Conservation (phyloP, 2,329 filamentous ascomycete species). For the Shiraia sp. region DNA sequence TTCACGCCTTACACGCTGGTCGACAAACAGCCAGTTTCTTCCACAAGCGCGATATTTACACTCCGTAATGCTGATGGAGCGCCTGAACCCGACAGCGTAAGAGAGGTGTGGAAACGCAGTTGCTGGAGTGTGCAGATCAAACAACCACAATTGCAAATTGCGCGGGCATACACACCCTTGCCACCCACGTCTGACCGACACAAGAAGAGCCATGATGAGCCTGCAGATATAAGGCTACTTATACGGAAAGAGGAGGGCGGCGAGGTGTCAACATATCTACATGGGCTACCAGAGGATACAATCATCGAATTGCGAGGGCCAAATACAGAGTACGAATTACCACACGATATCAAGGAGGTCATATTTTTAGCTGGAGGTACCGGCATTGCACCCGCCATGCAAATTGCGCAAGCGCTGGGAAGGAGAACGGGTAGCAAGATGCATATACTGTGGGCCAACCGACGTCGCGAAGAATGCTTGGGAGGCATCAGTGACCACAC, state of each 20-base stretch:
- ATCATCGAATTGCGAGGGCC: constrained; percentile 79
- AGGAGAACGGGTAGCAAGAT: constrained; percentile 54
- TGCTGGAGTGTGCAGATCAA: constrained; percentile 92
- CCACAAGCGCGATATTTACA: constrained; percentile 70
- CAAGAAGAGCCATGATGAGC: constrained; percentile 26
- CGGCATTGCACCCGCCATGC: constrained; percentile 86
- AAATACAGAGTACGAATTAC: constrained; percentile 67
- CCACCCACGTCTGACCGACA: constrained; percentile 57
- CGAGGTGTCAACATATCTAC: constrained; percentile 84
- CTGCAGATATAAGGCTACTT: constrained; percentile 66
- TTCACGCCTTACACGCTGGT: constrained; percentile 71
- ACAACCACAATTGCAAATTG: constrained; percentile 92
- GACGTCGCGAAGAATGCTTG: constrained; percentile 66
- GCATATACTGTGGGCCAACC: constrained; percentile 81
- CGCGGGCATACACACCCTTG: constrained; percentile 86
- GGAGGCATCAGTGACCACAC: constrained; percentile 61
- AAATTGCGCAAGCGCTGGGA: constrained; percentile 70
- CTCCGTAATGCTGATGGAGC: constrained; percentile 51
- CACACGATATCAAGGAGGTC: constrained; percentile 59
- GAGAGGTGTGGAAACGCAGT: constrained; percentile 60
- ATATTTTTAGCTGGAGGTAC: constrained; percentile 92
- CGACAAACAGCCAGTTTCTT: constrained; percentile 64
- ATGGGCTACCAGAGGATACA: constrained; percentile 64
- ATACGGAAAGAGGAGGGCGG: constrained; percentile 78
- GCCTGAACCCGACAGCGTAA: constrained; percentile 34